Evolutionary conservation across 768 basidiomycete species (phyloP).

Genomic region (Trametes villosa): DNA sequence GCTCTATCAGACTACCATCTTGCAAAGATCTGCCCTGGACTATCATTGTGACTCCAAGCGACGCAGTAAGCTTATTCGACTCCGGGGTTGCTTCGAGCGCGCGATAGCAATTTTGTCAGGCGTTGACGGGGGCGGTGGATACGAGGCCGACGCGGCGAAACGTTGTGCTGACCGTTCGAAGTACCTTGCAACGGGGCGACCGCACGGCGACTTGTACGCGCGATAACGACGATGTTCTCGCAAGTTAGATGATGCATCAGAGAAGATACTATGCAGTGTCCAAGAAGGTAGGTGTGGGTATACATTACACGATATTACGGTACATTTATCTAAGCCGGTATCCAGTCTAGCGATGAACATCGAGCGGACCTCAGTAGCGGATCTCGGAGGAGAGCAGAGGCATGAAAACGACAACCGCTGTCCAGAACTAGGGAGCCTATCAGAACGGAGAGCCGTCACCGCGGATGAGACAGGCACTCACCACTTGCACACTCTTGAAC

Average conservation of each 20-base stretch:
- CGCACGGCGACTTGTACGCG: background rate
- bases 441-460: background rate
- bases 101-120: too few species aligned
- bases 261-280: background rate
- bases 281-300: conserved; percentile 5
- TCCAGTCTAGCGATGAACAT: background rate
- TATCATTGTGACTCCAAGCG: too few species aligned
- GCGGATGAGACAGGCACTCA: conserved; percentile 36
- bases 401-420: conserved; percentile 8
- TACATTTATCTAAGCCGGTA: conserved; percentile 8
- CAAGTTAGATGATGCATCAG: background rate
- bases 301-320: conserved; percentile 15
- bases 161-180: too few species aligned
- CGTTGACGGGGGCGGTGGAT: too few species aligned
- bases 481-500: conserved; percentile 67
- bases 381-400: conserved; percentile 10
- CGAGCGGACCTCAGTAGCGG: background rate
- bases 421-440: background rate
- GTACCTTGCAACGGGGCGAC: too few species aligned
- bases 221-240: background rate
- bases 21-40: too few species aligned
- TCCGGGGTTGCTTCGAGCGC: too few species aligned
- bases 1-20: too few species aligned
- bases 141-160: too few species aligned
- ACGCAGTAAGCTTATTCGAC: too few species aligned